Conservation (phyloP, 352 stramenopile species). For the Phytophthora sp. region DNA sequence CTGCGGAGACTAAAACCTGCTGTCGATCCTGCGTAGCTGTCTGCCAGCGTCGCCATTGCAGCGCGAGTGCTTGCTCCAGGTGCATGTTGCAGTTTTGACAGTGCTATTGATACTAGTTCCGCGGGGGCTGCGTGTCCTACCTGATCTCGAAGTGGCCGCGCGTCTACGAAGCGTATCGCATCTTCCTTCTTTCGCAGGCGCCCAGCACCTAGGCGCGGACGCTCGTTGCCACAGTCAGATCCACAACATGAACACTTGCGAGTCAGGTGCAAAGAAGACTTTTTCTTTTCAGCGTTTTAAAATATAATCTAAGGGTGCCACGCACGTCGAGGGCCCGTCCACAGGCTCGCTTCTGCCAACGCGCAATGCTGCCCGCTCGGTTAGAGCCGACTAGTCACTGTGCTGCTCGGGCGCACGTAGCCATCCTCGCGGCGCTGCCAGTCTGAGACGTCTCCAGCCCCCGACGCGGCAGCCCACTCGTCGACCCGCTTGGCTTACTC, state of each 20-base stretch:
- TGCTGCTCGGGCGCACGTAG: conserved; percentile 6
- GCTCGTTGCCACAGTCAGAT: too few relatives aligned
- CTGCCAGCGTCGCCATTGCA: not conserved
- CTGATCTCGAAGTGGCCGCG: not conserved
- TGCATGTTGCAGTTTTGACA: not conserved
- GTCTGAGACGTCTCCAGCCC: conserved; percentile 2
- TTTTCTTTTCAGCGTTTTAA: conserved; percentile 31
- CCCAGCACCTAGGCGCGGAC: not conserved
- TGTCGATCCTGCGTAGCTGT: not conserved
- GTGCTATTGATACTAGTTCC: not conserved
- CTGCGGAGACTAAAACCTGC: not conserved
- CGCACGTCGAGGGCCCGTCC: not conserved
- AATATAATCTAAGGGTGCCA: conserved; percentile 44
- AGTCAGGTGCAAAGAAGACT: conserved; percentile 13
- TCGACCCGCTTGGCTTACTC: conserved; percentile 8
- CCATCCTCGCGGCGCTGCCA: conserved; percentile 5
- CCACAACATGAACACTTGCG: not conserved
- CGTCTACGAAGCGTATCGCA: conserved; percentile 8
- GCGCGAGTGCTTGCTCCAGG: not conserved
- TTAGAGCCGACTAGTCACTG: not conserved
- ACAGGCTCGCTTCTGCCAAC: not conserved
- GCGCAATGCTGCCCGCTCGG: not conserved
- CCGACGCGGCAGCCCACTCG: conserved; percentile 6
- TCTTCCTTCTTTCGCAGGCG: conserved; percentile 1
- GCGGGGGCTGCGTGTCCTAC: conserved; percentile 1